These are phyloP conservation scores for Amborella trichopoda DNA, from an alignment of 164 flowering plant genomes.

Conservation along the genomic window DNA sequence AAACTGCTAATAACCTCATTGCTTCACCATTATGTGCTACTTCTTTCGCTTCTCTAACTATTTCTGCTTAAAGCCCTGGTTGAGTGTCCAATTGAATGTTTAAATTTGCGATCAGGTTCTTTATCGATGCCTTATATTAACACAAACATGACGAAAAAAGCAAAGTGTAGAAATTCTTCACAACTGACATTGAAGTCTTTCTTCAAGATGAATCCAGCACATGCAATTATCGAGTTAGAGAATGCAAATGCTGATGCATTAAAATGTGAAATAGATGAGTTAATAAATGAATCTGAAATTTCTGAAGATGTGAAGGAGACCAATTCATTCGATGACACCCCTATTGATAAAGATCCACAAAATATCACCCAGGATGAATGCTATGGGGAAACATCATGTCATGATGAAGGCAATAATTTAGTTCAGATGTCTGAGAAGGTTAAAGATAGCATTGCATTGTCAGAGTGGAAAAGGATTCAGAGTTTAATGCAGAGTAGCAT, in stretches of 20 bases:
- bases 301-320: constrained; percentile 1
- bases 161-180: constrained; percentile 25
- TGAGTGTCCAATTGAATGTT: too few species aligned
- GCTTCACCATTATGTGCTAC: too few species aligned
- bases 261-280: constrained; percentile 12
- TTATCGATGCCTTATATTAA: too few species aligned
- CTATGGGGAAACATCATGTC: constrained; percentile 8
- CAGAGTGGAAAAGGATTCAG: constrained; percentile 91
- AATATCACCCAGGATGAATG: constrained; percentile 6
- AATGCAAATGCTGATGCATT: constrained; percentile 6
- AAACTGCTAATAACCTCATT: too few species aligned
- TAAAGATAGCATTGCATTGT: constrained; percentile 33
- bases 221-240: constrained; percentile 6
- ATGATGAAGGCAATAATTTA: too few species aligned
- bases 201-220: constrained; percentile 37
- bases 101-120: too few species aligned
- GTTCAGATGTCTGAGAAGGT: constrained; percentile 22
- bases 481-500: constrained; percentile 74
- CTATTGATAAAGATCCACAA: constrained; percentile 6
- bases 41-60: too few species aligned
- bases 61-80: too few species aligned
- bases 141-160: constrained; percentile 58
- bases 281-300: constrained; percentile 4
- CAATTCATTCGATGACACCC: constrained; percentile 9
- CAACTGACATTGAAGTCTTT: constrained; percentile 75